phyloP scores from a whole-genome alignment of 2,329 filamentous ascomycete genomes.

The Rasamsonia emersonii region DNA sequence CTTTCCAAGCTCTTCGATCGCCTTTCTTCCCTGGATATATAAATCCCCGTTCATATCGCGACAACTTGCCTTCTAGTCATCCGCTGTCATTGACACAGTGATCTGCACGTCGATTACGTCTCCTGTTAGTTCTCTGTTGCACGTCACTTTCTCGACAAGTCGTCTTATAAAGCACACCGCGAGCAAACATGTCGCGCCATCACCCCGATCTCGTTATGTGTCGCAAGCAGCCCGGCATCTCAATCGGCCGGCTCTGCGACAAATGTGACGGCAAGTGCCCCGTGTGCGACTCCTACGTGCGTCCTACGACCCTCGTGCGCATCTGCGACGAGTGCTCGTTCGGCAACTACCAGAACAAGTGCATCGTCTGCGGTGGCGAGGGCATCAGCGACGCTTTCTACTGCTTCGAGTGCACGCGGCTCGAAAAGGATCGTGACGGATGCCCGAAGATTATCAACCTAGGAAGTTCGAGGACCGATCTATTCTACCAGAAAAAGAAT shows the following conservation, averaged over 20 bases:
- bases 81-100: not conserved
- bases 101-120: not conserved
- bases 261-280: slow-evolving; percentile 99
- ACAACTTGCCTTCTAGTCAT: no score
- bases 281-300: slow-evolving; percentile 97
- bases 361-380: slow-evolving; percentile 95
- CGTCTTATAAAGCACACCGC: not conserved
- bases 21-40: no score
- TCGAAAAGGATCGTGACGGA: slow-evolving; percentile 95
- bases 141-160: not conserved
- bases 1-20: no score
- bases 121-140: slow-evolving; percentile 2
- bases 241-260: slow-evolving; percentile 97
- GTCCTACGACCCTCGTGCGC: slow-evolving; percentile 89
- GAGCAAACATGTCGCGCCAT: slow-evolving; percentile 71
- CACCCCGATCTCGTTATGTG: slow-evolving; percentile 99
- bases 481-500: slow-evolving; percentile 67
- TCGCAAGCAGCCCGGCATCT: slow-evolving; percentile 95
- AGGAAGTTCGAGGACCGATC: slow-evolving; percentile 88
- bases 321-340: slow-evolving; percentile 99
- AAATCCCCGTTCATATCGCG: no score
- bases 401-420: slow-evolving; percentile 94
- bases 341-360: slow-evolving; percentile 99
- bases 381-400: slow-evolving; percentile 98
- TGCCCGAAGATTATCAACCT: slow-evolving; percentile 99